A percentile compares a stretch with the other conserved stretches of the same genome.
Conservation (phyloP, 192 early-diverging fungal genomes). For the Rhizoclosmatium sp. region DNA sequence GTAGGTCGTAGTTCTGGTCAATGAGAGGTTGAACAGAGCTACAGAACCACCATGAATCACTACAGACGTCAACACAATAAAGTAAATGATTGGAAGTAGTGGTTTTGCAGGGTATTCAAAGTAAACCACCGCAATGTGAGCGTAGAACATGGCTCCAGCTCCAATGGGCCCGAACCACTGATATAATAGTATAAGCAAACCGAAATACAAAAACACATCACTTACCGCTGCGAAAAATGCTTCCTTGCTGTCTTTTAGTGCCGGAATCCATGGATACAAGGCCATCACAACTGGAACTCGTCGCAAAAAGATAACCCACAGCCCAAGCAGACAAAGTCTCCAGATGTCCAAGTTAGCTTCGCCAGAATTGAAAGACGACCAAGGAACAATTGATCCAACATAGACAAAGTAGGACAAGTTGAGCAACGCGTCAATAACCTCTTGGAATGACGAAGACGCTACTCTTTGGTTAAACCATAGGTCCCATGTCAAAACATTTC, state of each 20-base stretch:
- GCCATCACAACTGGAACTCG: conserved; percentile 73
- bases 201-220: background rate
- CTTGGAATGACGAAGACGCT: conserved; percentile 85
- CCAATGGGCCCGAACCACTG: conserved; percentile 93
- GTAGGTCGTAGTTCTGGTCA: conserved; percentile 30
- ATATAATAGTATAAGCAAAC: background rate
- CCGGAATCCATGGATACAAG: conserved; percentile 72
- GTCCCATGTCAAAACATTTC: conserved; percentile 59
- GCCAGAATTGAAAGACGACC: conserved; percentile 66
- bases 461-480: conserved; percentile 85
- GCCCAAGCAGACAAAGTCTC: conserved; percentile 67
- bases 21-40: conserved; percentile 62
- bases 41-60: conserved; percentile 85
- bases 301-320: conserved; percentile 73
- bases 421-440: conserved; percentile 87
- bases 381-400: conserved; percentile 84
- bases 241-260: conserved; percentile 74
- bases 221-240: conserved; percentile 70
- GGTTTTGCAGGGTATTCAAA: conserved; percentile 17
- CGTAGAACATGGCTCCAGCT: conserved; percentile 69
- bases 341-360: conserved; percentile 60
- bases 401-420: conserved; percentile 93
- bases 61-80: conserved; percentile 81
- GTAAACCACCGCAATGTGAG: conserved; percentile 51
- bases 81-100: conserved; percentile 48